Conservation (phyloP, 2,329 filamentous ascomycete species). For the Verticillium nubilum region DNA sequence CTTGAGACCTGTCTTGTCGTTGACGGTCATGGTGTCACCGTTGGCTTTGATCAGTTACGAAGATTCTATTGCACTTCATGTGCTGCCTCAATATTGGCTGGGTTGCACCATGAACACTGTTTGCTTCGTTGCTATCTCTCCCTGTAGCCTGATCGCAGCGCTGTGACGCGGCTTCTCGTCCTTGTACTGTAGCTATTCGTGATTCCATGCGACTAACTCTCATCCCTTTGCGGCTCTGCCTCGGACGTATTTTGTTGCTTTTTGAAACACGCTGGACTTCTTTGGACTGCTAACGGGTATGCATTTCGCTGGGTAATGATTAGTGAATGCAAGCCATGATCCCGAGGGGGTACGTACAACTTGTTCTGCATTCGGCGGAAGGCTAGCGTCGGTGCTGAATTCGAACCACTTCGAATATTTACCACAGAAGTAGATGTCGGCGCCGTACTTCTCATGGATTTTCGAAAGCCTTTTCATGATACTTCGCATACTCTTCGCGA, state of each 20-base stretch:
- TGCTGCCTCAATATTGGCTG: too few relatives aligned
- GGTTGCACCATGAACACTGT: too few relatives aligned
- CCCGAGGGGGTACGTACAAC: not conserved
- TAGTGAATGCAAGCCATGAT: not conserved
- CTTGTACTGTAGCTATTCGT: too few relatives aligned
- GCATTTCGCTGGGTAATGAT: not conserved
- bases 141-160: not conserved
- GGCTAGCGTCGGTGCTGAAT: not conserved
- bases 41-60: too few relatives aligned
- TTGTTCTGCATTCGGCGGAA: not conserved
- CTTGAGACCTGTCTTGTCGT: too few relatives aligned
- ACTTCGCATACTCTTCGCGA: not conserved
- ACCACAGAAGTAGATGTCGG: not conserved
- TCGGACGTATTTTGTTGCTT: not conserved
- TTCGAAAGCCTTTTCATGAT: not conserved
- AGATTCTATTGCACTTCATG: too few relatives aligned
- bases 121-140: not conserved
- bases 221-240: not conserved
- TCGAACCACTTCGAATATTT: not conserved
- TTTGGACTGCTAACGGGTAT: not conserved
- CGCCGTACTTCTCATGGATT: not conserved
- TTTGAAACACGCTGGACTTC: not conserved
- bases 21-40: too few relatives aligned
- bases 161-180: not conserved
- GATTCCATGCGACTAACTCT: not conserved